Conservation (phyloP, 139 green algal genomes). For the Astrephomene gubernaculifera region DNA sequence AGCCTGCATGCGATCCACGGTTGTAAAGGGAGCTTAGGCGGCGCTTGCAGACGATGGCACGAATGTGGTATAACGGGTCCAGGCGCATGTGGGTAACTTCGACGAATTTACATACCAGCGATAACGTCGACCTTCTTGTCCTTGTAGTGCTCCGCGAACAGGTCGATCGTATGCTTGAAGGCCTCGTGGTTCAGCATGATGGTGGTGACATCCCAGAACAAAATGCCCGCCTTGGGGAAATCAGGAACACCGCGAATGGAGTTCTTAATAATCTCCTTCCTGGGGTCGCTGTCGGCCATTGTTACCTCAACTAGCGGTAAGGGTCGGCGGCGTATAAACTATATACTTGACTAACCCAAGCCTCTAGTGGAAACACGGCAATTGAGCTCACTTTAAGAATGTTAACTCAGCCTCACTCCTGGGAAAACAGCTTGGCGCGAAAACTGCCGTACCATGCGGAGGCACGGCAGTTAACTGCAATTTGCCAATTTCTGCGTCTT, state of each 20-base stretch:
- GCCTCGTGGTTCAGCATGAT: slow-evolving; percentile 89
- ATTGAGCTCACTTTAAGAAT: too few species aligned
- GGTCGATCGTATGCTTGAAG: slow-evolving; percentile 89
- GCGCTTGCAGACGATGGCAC: too few species aligned
- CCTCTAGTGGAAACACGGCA: too few species aligned
- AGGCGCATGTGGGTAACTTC: not conserved
- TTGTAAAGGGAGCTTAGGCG: too few species aligned
- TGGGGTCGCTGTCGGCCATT: slow-evolving; percentile 34
- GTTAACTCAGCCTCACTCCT: too few species aligned
- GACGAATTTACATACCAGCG: slow-evolving; percentile 68
- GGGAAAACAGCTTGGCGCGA: too few species aligned
- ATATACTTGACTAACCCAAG: too few species aligned
- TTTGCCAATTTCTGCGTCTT: too few species aligned
- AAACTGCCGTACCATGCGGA: too few species aligned
- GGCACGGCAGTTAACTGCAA: too few species aligned
- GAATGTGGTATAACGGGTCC: too few species aligned
- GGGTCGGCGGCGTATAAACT: slow-evolving; percentile 15
- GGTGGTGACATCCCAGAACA: slow-evolving; percentile 98
- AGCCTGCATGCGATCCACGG: slow-evolving; percentile 72
- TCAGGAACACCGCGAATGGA: slow-evolving; percentile 82
- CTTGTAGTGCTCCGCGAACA: slow-evolving; percentile 85
- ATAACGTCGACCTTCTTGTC: slow-evolving; percentile 85
- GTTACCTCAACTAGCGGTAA: not conserved
- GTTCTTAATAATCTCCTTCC: slow-evolving; percentile 64
- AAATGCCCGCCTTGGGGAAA: slow-evolving; percentile 94